phyloP scores from a whole-genome alignment of 495 filamentous ascomycete genomes.

The Cercophora scortea region DNA sequence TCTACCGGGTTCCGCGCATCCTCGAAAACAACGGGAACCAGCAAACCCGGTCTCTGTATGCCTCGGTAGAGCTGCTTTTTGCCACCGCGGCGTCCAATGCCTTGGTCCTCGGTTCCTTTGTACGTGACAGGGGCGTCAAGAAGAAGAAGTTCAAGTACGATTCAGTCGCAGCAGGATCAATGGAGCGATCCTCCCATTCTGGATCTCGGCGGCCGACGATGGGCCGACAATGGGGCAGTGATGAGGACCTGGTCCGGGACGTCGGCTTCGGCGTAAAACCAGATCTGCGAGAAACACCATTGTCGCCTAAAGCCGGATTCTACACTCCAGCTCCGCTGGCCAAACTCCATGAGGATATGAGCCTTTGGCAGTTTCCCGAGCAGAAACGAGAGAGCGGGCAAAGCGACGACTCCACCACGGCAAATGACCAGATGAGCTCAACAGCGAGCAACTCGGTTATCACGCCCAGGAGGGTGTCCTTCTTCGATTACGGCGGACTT shows the following conservation, averaged over 20 bases:
- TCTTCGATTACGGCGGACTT: conserved; percentile 67
- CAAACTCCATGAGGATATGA: conserved; percentile 20
- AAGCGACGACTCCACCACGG: background rate
- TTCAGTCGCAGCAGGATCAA: conserved; percentile 31
- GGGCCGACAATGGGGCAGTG: conserved; percentile 69
- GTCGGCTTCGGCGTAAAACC: conserved; percentile 59
- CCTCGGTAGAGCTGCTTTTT: conserved; percentile 70
- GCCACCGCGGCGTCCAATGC: conserved; percentile 71
- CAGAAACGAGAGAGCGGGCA: conserved; percentile 6
- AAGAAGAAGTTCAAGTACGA: conserved; percentile 65
- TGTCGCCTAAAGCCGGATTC: conserved; percentile 10
- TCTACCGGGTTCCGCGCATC: conserved; percentile 69
- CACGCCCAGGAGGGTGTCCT: conserved; percentile 47
- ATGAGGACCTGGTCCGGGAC: conserved; percentile 69
- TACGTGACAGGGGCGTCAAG: conserved; percentile 70
- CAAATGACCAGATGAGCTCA: background rate
- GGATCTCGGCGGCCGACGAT: conserved; percentile 37
- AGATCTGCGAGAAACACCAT: conserved; percentile 39
- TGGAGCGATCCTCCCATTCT: conserved; percentile 37
- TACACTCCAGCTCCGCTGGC: conserved; percentile 26
- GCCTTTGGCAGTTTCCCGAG: conserved; percentile 32
- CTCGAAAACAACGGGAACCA: conserved; percentile 56
- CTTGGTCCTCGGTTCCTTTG: conserved; percentile 73
- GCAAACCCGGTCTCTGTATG: conserved; percentile 66
- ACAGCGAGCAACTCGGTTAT: conserved; percentile 30